phyloP scores from a whole-genome alignment of 2,329 filamentous ascomycete species.

The Sporothrix curviconia region DNA sequence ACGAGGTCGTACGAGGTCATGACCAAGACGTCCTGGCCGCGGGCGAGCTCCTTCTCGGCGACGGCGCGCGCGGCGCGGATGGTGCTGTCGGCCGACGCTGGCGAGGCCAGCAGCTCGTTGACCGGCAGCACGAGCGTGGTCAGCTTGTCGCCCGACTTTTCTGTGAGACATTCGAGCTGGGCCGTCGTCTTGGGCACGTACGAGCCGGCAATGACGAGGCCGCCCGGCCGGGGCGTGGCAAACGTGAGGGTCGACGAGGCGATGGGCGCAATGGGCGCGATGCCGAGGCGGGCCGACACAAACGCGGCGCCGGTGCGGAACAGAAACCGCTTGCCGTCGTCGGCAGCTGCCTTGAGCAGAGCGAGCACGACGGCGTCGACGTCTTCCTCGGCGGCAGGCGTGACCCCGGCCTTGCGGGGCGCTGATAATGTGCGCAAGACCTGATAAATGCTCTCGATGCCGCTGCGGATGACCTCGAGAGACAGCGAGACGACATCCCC shows the following conservation, averaged over 20 bases:
- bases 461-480: slow-evolving; percentile 39
- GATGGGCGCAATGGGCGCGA: background rate
- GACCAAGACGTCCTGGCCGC: slow-evolving; percentile 47
- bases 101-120: slow-evolving; percentile 34
- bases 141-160: slow-evolving; percentile 42
- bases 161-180: slow-evolving; percentile 36
- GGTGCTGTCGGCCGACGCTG: slow-evolving; percentile 14
- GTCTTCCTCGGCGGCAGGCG: slow-evolving; percentile 43
- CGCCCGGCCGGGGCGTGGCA: background rate
- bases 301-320: slow-evolving; percentile 22
- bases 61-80: slow-evolving; percentile 23
- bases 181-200: slow-evolving; percentile 10
- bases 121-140: slow-evolving; percentile 44
- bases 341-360: slow-evolving; percentile 29
- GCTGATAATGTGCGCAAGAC: too few relatives aligned
- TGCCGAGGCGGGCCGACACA: slow-evolving; percentile 3
- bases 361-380: slow-evolving; percentile 49
- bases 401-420: too few relatives aligned
- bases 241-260: background rate
- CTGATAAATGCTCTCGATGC: too few relatives aligned
- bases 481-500: slow-evolving; percentile 38
- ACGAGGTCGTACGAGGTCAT: slow-evolving; percentile 51
- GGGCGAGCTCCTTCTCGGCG: slow-evolving; percentile 34
- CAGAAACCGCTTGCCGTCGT: slow-evolving; percentile 29
- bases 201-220: background rate